A percentile compares a stretch with the other conserved stretches of the same genome.
Evolutionary conservation across 805 yeast genomes (phyloP).

Genomic region (Kluyveromyces nonfermentans): DNA sequence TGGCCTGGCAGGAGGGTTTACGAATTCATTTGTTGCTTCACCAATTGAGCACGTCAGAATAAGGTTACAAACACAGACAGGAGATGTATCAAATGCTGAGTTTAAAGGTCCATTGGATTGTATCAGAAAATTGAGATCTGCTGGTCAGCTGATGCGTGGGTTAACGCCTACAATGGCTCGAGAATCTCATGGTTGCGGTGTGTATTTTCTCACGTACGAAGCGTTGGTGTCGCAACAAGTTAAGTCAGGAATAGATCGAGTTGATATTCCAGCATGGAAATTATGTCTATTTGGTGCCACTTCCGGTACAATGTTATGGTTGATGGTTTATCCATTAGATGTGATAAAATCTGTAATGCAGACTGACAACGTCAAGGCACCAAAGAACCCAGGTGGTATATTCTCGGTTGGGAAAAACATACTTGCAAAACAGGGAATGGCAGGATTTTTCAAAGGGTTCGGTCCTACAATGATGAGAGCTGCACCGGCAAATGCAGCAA

Average conservation of each 20-base stretch:
- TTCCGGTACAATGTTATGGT: constrained; percentile 88
- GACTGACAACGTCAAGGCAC: constrained; percentile 33
- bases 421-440: constrained; percentile 48
- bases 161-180: constrained; percentile 72
- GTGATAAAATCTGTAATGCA: constrained; percentile 87
- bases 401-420: constrained; percentile 46
- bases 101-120: constrained; percentile 46
- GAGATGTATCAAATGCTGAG: constrained; percentile 36
- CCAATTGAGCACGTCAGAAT: constrained; percentile 96
- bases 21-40: constrained; percentile 79
- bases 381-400: constrained; percentile 46
- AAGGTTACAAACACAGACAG: constrained; percentile 72
- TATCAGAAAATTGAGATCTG: constrained; percentile 40
- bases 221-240: constrained; percentile 55
- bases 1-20: constrained; percentile 89
- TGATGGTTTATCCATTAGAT: constrained; percentile 76
- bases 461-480: constrained; percentile 90
- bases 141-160: constrained; percentile 68
- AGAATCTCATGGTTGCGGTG: constrained; percentile 83
- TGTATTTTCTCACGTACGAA: constrained; percentile 85
- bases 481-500: constrained; percentile 96
- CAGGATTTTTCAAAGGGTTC: constrained; percentile 85
- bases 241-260: constrained; percentile 39
- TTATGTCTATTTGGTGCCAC: constrained; percentile 82
- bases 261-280: constrained; percentile 77